Conservation (phyloP, 225 moss, liverwort and hornwort genomes). For the Anthoceros angustus region DNA sequence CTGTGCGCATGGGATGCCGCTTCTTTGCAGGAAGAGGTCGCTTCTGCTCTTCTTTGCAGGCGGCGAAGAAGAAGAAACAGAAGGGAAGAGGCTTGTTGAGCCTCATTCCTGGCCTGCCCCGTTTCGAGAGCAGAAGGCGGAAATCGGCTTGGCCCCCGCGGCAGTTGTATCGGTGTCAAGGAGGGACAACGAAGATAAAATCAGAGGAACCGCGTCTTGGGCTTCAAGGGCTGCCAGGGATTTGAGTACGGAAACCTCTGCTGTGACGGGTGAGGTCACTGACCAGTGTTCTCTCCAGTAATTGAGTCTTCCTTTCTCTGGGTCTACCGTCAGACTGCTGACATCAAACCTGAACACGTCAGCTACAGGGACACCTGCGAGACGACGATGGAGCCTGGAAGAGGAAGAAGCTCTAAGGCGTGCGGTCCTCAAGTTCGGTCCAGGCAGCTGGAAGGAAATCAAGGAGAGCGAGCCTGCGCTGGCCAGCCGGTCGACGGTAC, state of each 20-base stretch:
- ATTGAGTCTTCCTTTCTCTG: not conserved
- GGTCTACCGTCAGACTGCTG: not conserved
- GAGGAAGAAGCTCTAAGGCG: constrained; percentile 38
- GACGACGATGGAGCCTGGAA: constrained; percentile 29
- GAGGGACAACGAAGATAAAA: constrained; percentile 12
- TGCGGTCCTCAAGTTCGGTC: constrained; percentile 35
- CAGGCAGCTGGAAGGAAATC: constrained; percentile 43
- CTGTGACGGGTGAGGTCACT: constrained; percentile 19
- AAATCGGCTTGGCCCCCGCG: constrained; percentile 36
- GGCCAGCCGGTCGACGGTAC: constrained; percentile 28
- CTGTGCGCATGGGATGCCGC: not conserved
- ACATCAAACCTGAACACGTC: not conserved
- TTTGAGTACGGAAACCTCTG: constrained; percentile 17
- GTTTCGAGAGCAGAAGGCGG: constrained; percentile 39
- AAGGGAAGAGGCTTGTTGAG: constrained; percentile 29
- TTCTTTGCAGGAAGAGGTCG: constrained; percentile 33
- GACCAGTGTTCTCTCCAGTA: not conserved
- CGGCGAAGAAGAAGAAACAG: constrained; percentile 36
- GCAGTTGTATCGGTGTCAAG: constrained; percentile 22
- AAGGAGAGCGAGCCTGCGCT: constrained; percentile 30
- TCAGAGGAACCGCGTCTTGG: constrained; percentile 10
- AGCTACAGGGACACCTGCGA: constrained; percentile 14
- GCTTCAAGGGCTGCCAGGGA: constrained; percentile 19
- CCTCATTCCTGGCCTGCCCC: constrained; percentile 42
- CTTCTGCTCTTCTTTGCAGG: constrained; percentile 43